Conservation (phyloP, 2,329 filamentous ascomycete genomes). For the Fusarium sp. region DNA sequence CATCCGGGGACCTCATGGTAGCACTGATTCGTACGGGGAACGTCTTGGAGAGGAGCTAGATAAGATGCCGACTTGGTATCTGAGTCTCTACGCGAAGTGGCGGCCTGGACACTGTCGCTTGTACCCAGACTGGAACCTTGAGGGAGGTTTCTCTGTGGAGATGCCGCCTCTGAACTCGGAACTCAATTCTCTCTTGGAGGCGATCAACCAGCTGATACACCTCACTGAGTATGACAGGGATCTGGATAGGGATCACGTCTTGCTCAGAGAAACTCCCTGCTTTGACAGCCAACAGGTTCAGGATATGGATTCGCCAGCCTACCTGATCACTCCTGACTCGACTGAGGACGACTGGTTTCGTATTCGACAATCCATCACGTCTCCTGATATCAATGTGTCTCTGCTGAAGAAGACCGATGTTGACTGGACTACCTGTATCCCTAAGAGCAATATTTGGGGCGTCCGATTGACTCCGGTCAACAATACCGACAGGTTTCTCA, state of each 20-base stretch:
- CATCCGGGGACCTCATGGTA: not conserved
- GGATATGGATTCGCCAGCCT: constrained; percentile 17
- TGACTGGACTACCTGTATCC: constrained; percentile 34
- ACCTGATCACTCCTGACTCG: constrained; percentile 27
- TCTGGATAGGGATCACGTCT: not conserved
- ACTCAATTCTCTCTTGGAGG: not conserved
- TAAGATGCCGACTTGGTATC: not conserved
- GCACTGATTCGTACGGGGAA: not conserved
- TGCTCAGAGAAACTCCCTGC: constrained; percentile 26
- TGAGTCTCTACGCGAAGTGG: not conserved
- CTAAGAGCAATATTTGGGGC: constrained; percentile 40
- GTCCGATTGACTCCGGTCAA: not conserved
- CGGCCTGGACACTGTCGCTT: constrained; percentile 7
- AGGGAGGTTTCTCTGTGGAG: not conserved
- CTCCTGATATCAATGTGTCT: constrained; percentile 4
- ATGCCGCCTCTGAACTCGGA: constrained; percentile 13
- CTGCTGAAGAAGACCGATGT: constrained; percentile 8
- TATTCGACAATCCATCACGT: constrained; percentile 38
- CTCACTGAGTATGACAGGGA: not conserved
- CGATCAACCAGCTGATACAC: not conserved
- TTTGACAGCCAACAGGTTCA: not conserved
- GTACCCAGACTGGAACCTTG: constrained; percentile 7
- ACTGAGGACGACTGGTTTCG: constrained; percentile 39
- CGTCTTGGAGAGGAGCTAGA: not conserved
- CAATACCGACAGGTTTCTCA: too few relatives aligned